These are phyloP conservation scores for Stentor coeruleus DNA, from an alignment of 73 alveolate genomes.

Conservation along the genomic window DNA sequence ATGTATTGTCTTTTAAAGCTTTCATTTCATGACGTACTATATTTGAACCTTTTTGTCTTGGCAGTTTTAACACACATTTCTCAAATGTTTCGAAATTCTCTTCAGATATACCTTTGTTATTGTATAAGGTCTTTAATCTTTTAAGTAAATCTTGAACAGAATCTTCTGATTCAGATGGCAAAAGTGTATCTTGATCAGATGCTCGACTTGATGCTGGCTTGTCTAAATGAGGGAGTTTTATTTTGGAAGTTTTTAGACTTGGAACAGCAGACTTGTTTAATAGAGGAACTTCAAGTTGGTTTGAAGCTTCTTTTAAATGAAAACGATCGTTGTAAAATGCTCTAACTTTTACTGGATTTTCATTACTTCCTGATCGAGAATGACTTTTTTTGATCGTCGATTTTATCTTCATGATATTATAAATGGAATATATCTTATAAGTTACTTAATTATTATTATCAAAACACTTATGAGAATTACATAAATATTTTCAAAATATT, in stretches of 20 bases:
- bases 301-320: background rate
- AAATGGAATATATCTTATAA: too few relatives aligned
- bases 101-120: background rate
- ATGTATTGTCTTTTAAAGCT: background rate
- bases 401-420: too few relatives aligned
- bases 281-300: too few relatives aligned
- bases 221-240: background rate
- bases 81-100: background rate
- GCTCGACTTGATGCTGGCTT: background rate
- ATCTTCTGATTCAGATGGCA: background rate
- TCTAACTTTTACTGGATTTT: background rate
- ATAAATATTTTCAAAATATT: too few relatives aligned
- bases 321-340: background rate
- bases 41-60: background rate
- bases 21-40: constrained; percentile 1
- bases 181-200: background rate
- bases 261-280: background rate
- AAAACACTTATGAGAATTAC: too few relatives aligned
- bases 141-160: background rate
- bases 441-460: too few relatives aligned
- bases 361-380: background rate
- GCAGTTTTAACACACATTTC: background rate
- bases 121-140: background rate
- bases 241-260: background rate
- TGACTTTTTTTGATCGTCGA: too few relatives aligned